Evolutionary conservation across 2,329 filamentous ascomycete species (phyloP), one percentile per base, ranked within the genome.

Genomic region (Tolypocladium cylindrosporum): DNA sequence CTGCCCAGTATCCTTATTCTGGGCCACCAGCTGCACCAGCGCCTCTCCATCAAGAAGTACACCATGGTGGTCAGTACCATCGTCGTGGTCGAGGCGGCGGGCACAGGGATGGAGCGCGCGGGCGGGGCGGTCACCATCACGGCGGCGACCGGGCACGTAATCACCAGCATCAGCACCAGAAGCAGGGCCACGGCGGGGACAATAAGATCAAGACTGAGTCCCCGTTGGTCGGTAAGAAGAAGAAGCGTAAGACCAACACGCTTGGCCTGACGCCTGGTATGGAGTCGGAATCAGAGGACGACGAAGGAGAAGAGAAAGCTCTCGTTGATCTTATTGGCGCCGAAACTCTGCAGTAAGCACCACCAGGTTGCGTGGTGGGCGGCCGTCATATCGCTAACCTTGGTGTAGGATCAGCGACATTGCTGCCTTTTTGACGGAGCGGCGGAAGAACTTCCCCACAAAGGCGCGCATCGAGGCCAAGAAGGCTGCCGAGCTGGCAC

Each of bases 381-480:
- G 31, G 19, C 31, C 21, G 11, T 13, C n/a, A 27, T n/a, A 16
- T 55, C 36, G 55, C 45, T 58, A 8, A n/a, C 21, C 13, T 45
- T 54, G n/a, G 41, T 39, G 37, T 57, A 84, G 80, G 58, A 76
- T 82, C 19, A 82, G 83, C 59, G 91, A 97, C 67, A 79, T 97
- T 57, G 81, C 84, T 31, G 83, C 84, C 8, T 97, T 91, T 85
- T 84, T 95, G 61, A 85, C 85, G 55, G 91, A 96, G 71, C 85
- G 93, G 59, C 88, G 81, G 68, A 87, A 84, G 63, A 86, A 87
- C 55, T 97, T 84, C 69, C 93, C 93, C 2, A 97, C 92, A 2
- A 83, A 84, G 69, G 83, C 84, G 59, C 85, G 89, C 57, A 76
- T 85, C 61, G 80, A 84, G 60, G 83, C 83, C 62, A 89, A 82